Base-by-base conservation (phyloP, 1,139 yeast species). In the Wickerhamomyces sp. region DNA sequence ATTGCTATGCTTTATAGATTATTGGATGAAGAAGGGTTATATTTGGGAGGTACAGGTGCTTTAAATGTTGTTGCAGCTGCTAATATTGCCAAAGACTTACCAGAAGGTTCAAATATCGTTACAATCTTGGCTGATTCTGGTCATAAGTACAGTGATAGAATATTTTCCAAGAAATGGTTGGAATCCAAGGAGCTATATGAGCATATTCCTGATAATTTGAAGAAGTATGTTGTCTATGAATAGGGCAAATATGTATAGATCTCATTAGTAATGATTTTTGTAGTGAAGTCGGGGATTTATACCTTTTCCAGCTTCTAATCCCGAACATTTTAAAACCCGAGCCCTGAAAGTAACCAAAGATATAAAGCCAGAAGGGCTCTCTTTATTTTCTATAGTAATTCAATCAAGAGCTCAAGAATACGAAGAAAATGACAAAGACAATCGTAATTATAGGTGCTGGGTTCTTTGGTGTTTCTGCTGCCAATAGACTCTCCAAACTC, bases 81-180 rank as follows among this genome's bases (percentile, higher is more conserved):
- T 38, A 78, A 82, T 59, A 79, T 85, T 27, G 95, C 95, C 6
- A 66, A 79, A 61, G 62, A 69, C n/a, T 74, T 89, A 44, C 96
- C 96, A 3, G 88, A 84, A 53, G 87, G 84, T 14, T 71, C 87
- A 37, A 90, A 87, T 50, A 84, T 90, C 26, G 96, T 87, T 36
- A 91, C 97, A 0, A 74, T 90, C 15, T 70, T 91, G 55, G 86
- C 94, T 45, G 97, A 90, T 62, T 81, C 91, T 29, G 95, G 95
- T 33, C 95, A 89, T 63, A 85, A 91, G 59, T 90, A 90, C 60
- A 81, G 89, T 29, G 90, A 85, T 54, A 72, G 95, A 45, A 71
- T 89, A 44, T 91, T 90, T 66, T 81, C 91, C 52, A 76, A 78
- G 61, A 69, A 71, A 46, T 90, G 96, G 95, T 73, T 90, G 45